Conservation (phyloP, 257 asterid genomes). For the Buddleja alternifolia region DNA sequence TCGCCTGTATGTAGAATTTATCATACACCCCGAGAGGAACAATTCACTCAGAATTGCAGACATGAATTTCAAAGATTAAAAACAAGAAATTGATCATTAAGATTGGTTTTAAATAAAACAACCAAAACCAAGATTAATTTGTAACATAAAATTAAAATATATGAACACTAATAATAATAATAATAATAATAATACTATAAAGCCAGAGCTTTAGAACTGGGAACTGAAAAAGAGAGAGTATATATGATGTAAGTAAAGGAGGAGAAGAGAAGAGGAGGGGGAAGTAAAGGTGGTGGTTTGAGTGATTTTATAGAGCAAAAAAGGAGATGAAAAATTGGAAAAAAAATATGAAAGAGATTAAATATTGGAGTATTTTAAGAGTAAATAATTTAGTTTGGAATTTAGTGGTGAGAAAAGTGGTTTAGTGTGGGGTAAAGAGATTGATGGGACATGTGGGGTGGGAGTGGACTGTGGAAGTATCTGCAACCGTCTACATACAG, state of each 20-base stretch:
- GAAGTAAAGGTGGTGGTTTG: conserved; percentile 36
- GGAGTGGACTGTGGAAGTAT: conserved; percentile 33
- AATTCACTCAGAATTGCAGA: conserved; percentile 93
- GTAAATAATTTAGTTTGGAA: conserved; percentile 46
- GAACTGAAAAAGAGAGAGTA: not conserved
- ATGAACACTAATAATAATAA: not conserved
- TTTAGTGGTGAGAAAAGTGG: conserved; percentile 35
- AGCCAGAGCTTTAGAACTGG: not conserved
- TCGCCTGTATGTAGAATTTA: conserved; percentile 89
- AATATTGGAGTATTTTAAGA: not conserved
- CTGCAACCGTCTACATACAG: conserved; percentile 51
- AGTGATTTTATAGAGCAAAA: conserved; percentile 62
- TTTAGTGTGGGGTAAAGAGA: conserved; percentile 35
- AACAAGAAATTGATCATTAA: conserved; percentile 47
- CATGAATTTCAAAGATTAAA: conserved; percentile 69
- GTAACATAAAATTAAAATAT: not conserved
- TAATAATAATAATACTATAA: not conserved
- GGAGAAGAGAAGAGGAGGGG: conserved; percentile 24
- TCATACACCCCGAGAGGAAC: conserved; percentile 84
- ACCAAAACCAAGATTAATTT: conserved; percentile 34
- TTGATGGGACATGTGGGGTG: conserved; percentile 70
- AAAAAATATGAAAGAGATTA: conserved; percentile 5
- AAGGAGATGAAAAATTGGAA: conserved; percentile 26
- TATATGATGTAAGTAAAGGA: not conserved
- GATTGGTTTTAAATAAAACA: conserved; percentile 19